Percentiles rank a stretch among this genome's conserved stretches.
Conservation (phyloP, 1,284 basidiomycete genomes). For the Heterobasidion parviporum region DNA sequence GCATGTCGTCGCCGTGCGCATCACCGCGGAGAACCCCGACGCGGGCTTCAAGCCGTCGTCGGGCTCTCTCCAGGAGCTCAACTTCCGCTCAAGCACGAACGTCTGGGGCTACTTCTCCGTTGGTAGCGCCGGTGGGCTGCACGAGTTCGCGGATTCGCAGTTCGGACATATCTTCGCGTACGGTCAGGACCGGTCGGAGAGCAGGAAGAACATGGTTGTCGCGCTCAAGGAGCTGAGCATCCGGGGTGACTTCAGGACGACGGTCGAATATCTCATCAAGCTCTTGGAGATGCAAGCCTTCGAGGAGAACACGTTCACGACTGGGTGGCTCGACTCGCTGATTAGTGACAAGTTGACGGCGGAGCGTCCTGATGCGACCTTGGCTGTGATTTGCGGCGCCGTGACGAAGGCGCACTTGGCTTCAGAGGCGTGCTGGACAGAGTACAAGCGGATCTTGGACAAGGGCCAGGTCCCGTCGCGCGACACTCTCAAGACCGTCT, state of each 20-base stretch:
- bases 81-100: conserved; percentile 98
- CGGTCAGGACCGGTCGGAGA: conserved; percentile 92
- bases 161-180: conserved; percentile 99
- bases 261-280: conserved; percentile 98
- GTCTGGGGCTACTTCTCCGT: conserved; percentile 99
- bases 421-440: conserved; percentile 82
- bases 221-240: conserved; percentile 98
- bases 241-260: conserved; percentile 97
- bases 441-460: conserved; percentile 94
- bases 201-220: conserved; percentile 99
- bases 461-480: conserved; percentile 97
- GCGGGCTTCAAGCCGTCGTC: conserved; percentile 99
- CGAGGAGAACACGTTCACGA: conserved; percentile 96
- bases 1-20: conserved; percentile 98
- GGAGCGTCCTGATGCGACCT: conserved; percentile 86
- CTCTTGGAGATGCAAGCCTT: conserved; percentile 95
- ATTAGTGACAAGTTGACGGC: conserved; percentile 97
- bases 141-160: conserved; percentile 98
- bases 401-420: conserved; percentile 92
- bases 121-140: conserved; percentile 88
- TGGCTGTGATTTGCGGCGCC: conserved; percentile 96
- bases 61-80: conserved; percentile 94
- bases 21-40: conserved; percentile 99
- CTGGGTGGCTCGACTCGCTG: conserved; percentile 96
- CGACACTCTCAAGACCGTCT: conserved; percentile 94